phyloP scores from a whole-genome alignment of 768 basidiomycete species.

The Boletus barrowsii region DNA sequence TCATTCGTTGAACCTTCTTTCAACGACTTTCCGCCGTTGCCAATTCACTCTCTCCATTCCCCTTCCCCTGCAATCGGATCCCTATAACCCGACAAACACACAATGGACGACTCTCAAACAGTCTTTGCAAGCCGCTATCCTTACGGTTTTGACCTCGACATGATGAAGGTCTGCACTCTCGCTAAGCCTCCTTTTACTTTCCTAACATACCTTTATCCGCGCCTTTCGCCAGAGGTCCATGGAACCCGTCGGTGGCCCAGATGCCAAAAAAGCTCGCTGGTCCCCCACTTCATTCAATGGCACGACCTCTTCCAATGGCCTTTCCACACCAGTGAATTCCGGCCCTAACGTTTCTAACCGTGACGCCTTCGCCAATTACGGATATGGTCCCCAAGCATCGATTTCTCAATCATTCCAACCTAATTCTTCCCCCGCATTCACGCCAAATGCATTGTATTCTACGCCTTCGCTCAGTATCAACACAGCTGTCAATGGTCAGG shows the following conservation, averaged over 20 bases:
- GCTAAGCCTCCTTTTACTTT: neutral
- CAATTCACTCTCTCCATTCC: constrained; percentile 45
- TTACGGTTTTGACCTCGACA: constrained; percentile 82
- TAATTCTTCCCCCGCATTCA: constrained; percentile 46
- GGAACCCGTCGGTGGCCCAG: constrained; percentile 78
- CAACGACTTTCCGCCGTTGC: constrained; percentile 48
- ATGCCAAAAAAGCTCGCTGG: constrained; percentile 90
- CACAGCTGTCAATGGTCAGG: constrained; percentile 48
- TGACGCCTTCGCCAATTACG: constrained; percentile 83
- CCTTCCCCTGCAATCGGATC: constrained; percentile 24
- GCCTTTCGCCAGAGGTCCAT: constrained; percentile 64
- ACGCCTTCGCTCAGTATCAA: constrained; percentile 70
- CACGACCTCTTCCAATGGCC: constrained; percentile 36
- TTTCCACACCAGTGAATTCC: constrained; percentile 35
- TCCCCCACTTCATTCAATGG: constrained; percentile 58
- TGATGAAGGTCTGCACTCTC: constrained; percentile 73
- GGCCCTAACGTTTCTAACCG: constrained; percentile 42
- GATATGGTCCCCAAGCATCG: constrained; percentile 74
- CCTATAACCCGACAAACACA: constrained; percentile 21
- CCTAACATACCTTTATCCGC: neutral
- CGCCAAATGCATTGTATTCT: constrained; percentile 64
- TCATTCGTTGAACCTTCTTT: constrained; percentile 33
- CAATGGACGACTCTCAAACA: constrained; percentile 76
- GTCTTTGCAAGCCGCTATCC: constrained; percentile 68
- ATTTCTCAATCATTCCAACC: constrained; percentile 53